Evolutionary conservation across 192 early-diverging fungal genomes (phyloP).

Genomic region (Coemansia javaensis): DNA sequence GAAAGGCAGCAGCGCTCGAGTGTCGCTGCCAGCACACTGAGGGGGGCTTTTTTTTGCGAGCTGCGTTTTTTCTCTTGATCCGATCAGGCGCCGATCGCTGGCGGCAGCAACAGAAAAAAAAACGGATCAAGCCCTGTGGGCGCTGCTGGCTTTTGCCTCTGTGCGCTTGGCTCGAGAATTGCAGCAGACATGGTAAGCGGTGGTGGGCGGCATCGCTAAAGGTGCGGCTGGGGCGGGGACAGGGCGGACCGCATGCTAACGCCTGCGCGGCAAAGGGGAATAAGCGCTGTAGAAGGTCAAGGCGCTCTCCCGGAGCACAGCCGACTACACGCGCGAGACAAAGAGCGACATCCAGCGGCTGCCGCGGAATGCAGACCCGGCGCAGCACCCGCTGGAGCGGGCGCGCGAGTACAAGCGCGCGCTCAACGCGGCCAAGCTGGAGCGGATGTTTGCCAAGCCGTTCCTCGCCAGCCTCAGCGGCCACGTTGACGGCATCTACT

Average conservation of each 20-base stretch:
- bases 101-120: too few species aligned
- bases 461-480: slow-evolving; percentile 87
- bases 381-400: slow-evolving; percentile 89
- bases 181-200: slow-evolving; percentile 2
- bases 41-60: not conserved
- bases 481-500: slow-evolving; percentile 94
- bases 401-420: slow-evolving; percentile 94
- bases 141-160: not conserved
- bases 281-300: slow-evolving; percentile 96
- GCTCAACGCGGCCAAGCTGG: slow-evolving; percentile 88
- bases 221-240: too few species aligned
- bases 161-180: not conserved
- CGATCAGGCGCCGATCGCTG: not conserved
- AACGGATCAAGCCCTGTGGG: too few species aligned
- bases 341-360: slow-evolving; percentile 81
- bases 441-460: slow-evolving; percentile 95
- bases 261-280: too few species aligned
- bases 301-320: slow-evolving; percentile 77
- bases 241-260: too few species aligned
- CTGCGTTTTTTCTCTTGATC: slow-evolving; percentile 6
- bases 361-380: slow-evolving; percentile 85
- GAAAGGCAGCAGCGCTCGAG: too few species aligned
- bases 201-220: too few species aligned
- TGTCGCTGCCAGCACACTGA: too few species aligned
- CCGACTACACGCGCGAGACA: slow-evolving; percentile 75